Base-by-base conservation (phyloP, 2,329 filamentous ascomycete genomes). In the Laburnicola sp. region DNA sequence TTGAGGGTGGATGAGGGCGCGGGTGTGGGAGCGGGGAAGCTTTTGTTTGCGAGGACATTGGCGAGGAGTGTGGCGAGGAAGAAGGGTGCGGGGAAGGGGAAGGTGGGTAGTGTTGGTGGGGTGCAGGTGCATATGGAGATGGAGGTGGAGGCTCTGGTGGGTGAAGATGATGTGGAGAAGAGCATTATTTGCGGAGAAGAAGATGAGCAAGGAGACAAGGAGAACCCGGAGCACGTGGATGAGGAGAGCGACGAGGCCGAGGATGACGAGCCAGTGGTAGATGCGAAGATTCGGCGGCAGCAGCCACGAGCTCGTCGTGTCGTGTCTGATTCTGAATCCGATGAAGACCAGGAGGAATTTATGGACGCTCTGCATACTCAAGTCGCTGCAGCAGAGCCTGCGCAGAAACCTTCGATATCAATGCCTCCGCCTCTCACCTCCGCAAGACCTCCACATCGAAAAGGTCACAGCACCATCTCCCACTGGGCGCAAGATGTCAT, bases 401-500 rank as follows among this genome's bases (percentile, higher is more conserved):
- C 30, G 34, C 41, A 22, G 22, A 50, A 48, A 7, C 45, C 30
- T 9, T 31, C 27, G 21, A 27, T n/a, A 22, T 43, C 36, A n/a
- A 53, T 53, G 49, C 50, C 45, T 9, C 54, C 59, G 10, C 48
- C 59, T 8, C 39, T 63, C n/a, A 51, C 48, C 3, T 65, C 63
- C 2, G 58, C 62, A 55, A 52, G 57, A 42, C 58, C 63, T 8
- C 61, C 61, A 40, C 57, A 62, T 35, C 50, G 51, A 26, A 69
- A 70, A 30, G 68, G 57, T 7, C 54, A 62, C 32, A 65, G 56
- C 44, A 59, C 62, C 2, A 64, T 65, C 38, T 68, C 63, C 5
- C 66, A 63, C 16, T 70, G 65, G 62, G 62, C 63, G 3, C 62
- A 68, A 46, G 64, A 69, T 30, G 65, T 70, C 10, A 60, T 72